Evolutionary conservation across 805 yeast species (phyloP).

Genomic region (Torulaspora gathmanii): DNA sequence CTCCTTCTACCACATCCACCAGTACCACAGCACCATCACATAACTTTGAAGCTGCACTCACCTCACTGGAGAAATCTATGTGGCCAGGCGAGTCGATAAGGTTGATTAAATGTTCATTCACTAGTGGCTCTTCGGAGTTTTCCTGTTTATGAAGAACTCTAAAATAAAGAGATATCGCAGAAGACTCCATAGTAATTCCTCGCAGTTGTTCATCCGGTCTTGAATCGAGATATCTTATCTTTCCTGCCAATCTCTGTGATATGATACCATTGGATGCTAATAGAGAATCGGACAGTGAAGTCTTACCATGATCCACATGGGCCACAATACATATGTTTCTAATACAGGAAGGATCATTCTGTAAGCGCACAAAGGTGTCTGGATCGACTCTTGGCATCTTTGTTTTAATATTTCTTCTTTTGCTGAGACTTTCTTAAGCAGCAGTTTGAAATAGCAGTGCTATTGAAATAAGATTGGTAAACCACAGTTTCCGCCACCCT

Average conservation of each 20-base stretch:
- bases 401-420: neutral
- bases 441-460: too few relatives aligned
- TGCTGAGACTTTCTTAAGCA: neutral
- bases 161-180: constrained; percentile 91
- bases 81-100: constrained; percentile 99
- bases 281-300: constrained; percentile 86
- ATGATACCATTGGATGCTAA: constrained; percentile 95
- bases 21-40: constrained; percentile 96
- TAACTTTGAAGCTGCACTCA: constrained; percentile 88
- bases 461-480: too few relatives aligned
- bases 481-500: too few relatives aligned
- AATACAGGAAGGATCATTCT: constrained; percentile 61
- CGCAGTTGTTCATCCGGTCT: constrained; percentile 92
- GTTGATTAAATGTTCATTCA: constrained; percentile 79
- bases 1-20: constrained; percentile 97
- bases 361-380: constrained; percentile 60
- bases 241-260: constrained; percentile 92
- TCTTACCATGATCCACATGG: constrained; percentile 98
- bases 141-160: constrained; percentile 51
- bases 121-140: constrained; percentile 42
- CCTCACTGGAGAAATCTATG: constrained; percentile 94
- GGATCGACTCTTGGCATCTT: constrained; percentile 54
- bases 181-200: constrained; percentile 97
- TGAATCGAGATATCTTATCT: constrained; percentile 85
- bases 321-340: constrained; percentile 94